Base-by-base conservation (phyloP, 495 filamentous ascomycete species). In the Viridothelium virens region DNA sequence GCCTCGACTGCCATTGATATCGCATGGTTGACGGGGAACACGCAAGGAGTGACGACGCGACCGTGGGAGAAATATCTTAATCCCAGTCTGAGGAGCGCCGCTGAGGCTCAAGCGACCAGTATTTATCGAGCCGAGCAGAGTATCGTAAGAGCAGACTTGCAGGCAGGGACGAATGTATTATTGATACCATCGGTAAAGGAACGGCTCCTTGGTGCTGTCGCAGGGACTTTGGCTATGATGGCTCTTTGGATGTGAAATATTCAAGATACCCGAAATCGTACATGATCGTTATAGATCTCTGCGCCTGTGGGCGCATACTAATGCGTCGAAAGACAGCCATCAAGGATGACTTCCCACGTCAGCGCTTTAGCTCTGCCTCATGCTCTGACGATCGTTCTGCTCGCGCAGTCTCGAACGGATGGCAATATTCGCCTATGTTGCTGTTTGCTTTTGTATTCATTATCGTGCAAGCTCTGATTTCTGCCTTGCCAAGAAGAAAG, bases 81-180 rank as follows among this genome's bases (percentile, higher is more conserved):
- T 59, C 53, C 53, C 5, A 59, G 7, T 4, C 14, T 59, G 14
- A 33, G 53, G 18, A 59, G 53, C 31, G 4, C 53, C 7, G 18
- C 36, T 18, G 53, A 59, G 18, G 53, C 53, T 36, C 25, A 59
- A 31, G 53, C 53, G 7, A 59, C 53, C 31, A 59, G 53, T 18
- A 59, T 59, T 59, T 59, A 59, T 31, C 53, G 18, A 18, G 53
- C 53, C 25, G 53, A 59, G 14, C 53, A 59, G 53, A 59, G 53
- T 14, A 59, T 59, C 14, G 53, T 59, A 33, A 59, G 14, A 7
- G 7, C 33, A 59, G 53, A 59, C 14, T 59, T 59, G 36, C 53
- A 10, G 9, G 31, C 11, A 6, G 53, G 31, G 18, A 18, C 6
- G 31, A 36, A 9, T 14, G 6, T 9, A 59, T 34, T 7, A 5